Evolutionary conservation across 176 grass and related monocot genomes (phyloP), one percentile per base, ranked within the genome.

Genomic region (Juncus inflexus): DNA sequence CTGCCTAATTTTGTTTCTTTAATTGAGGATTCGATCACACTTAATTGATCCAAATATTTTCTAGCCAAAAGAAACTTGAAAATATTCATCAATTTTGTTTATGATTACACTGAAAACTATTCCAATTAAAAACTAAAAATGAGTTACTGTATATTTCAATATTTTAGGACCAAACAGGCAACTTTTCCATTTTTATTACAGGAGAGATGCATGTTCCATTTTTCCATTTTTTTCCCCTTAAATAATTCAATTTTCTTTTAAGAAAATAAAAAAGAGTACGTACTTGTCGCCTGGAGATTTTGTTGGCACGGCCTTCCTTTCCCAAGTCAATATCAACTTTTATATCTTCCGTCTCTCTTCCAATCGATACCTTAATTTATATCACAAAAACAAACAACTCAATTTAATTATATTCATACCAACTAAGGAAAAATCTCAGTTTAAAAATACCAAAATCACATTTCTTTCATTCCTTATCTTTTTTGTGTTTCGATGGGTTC

Each of bases 271-370:
- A 42, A 58, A 60, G 14, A 11, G 15, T 37, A 61, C 43, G 40
- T 78, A 99, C 94, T 85, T 99, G 94, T 66, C 78, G 80, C 11
- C 88, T 82, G 7, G 94, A 99, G 77, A 92, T 86, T 80, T 92
- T 99, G 64, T 99, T 99, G 53, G 80, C 88, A 61, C 45, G 82
- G 14, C 94, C 94, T 84, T 99, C 94, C 82, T 87, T 89, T 80
- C 80, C 86, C 80, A 99, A 92, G 71, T 99, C 83, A 76, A 99
- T 86, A 75, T 99, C 94, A 80, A 99, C 94, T 73, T 99, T 89
- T 40, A 86, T 15, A 38, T 99, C 88, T 80, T 86, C 85, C 41
- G 94, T 90, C 53, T 85, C 88, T 78, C 94, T 89, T 86, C 94
- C 94, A 73, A 99, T 86, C 81, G 69, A 77, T 55, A 99, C 94